Evolutionary conservation across 2,329 filamentous ascomycete genomes (phyloP).

Genomic region (Diaporthe velutina): DNA sequence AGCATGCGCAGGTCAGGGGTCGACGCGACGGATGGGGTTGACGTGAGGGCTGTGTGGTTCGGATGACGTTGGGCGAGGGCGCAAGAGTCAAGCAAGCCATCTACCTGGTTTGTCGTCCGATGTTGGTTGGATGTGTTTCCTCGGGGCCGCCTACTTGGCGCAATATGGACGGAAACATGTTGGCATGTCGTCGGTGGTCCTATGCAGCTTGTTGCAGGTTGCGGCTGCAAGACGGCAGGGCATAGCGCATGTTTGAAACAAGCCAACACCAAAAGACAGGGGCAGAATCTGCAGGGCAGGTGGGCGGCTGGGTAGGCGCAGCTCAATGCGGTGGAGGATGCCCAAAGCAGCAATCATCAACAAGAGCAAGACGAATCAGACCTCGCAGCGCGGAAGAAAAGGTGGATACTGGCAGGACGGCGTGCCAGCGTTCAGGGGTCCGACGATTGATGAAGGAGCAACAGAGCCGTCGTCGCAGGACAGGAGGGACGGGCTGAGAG

Average conservation of each 20-base stretch:
- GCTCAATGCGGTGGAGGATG: constrained; percentile 27
- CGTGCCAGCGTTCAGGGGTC: constrained; percentile 13
- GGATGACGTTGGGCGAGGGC: constrained; percentile 20
- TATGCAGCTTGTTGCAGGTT: constrained; percentile 14
- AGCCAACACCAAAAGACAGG: constrained; percentile 24
- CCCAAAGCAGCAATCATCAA: constrained; percentile 13
- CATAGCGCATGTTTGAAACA: constrained; percentile 37
- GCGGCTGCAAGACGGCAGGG: constrained; percentile 27
- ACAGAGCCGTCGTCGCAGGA: constrained; percentile 9
- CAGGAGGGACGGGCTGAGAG: not conserved
- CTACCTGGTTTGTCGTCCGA: not conserved
- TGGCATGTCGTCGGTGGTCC: constrained; percentile 14
- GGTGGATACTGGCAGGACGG: constrained; percentile 19
- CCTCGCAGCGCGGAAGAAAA: not conserved
- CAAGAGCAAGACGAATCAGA: constrained; percentile 22
- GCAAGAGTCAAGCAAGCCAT: constrained; percentile 19
- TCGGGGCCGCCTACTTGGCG: constrained; percentile 26
- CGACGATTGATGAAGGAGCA: constrained; percentile 6
- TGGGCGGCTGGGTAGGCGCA: constrained; percentile 31
- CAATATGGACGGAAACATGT: constrained; percentile 25
- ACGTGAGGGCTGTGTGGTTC: constrained; percentile 16
- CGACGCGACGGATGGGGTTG: not conserved
- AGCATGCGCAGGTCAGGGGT: constrained; percentile 25
- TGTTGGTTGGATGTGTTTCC: constrained; percentile 15
- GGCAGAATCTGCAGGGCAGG: constrained; percentile 22